Evolutionary conservation across 148 eudicot genomes (phyloP).

Genomic region (Cornus suecica): DNA sequence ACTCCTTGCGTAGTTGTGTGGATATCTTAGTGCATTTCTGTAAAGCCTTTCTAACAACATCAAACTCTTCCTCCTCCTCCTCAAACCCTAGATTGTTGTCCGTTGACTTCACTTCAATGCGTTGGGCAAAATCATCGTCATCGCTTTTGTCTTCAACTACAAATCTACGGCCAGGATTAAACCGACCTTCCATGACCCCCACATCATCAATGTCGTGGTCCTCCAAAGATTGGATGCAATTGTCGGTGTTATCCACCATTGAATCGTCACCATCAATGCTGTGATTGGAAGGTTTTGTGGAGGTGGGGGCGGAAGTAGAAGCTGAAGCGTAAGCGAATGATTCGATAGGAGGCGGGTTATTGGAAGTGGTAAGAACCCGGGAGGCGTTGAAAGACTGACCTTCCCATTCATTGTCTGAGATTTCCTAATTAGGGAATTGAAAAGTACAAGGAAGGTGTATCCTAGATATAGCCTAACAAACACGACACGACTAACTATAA

Average conservation of each 20-base stretch:
- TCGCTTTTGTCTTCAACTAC: constrained; percentile 70
- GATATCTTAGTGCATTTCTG: constrained; percentile 81
- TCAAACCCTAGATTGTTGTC: constrained; percentile 23
- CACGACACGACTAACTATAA: no score
- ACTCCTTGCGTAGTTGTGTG: constrained; percentile 65
- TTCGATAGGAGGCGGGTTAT: constrained; percentile 57
- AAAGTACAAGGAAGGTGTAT: no score
- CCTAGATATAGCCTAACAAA: no score
- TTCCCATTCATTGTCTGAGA: constrained; percentile 78
- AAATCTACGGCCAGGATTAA: constrained; percentile 48
- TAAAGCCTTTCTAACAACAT: constrained; percentile 83
- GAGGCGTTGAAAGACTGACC: constrained; percentile 58
- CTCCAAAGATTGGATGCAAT: constrained; percentile 19
- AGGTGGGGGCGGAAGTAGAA: no score
- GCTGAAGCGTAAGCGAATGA: constrained; percentile 62
- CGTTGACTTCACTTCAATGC: constrained; percentile 19
- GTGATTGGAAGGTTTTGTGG: background rate
- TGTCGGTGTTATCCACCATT: constrained; percentile 32
- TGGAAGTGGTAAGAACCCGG: constrained; percentile 25
- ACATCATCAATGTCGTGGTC: constrained; percentile 54
- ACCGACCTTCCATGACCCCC: constrained; percentile 16
- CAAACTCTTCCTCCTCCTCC: constrained; percentile 50
- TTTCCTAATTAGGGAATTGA: no score
- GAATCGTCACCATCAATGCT: constrained; percentile 18
- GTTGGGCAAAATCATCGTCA: constrained; percentile 34